Evolutionary conservation across 2,329 filamentous ascomycete genomes (phyloP), one percentile per base, ranked within the genome.

Genomic region (Sporothrix variecibatus): DNA sequence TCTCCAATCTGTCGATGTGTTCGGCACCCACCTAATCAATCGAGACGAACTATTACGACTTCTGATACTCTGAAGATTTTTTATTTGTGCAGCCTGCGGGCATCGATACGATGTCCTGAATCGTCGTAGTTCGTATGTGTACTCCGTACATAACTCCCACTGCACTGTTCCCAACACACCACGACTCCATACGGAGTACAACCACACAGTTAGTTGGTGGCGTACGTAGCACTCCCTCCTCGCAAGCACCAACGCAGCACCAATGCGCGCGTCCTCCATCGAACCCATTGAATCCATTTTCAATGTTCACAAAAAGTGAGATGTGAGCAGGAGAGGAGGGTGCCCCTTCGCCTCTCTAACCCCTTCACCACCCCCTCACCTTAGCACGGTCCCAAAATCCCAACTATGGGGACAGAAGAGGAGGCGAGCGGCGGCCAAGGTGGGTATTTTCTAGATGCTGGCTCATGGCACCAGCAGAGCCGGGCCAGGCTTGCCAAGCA

Each of bases 141-240:
- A 34, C 34, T 34, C 34, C 34, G 34, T 34, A 34, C 34, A 8
- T 8, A 34, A 8, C 34, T 34, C 34, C 34, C 34, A 34, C 12
- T 26, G 51, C 12, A 11, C 28, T 64, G 31, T 20, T 64, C 20
- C 34, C 31, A 40, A 64, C 20, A 64, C 31, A 31, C 31, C 9
- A n/a, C 11, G 38, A 46, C 62, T 67, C 62, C 62, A 67, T 67
- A 67, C 62, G 38, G 62, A 46, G 62, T 67, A 67, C 62, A 46
- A 67, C 38, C 62, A 67, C 38, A 46, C 62, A 49, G 11, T 49
- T 49, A 17, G 28, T n/a, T 62, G 60, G 38, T 46, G 38, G 9
- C 7, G 23, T 46, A 28, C 62, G n/a, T 46, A 8, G 23, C 12
- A 67, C 38, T 64, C 20, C 38, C 17, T 38, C 31, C 23, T 56